A percentile compares a stretch with the other conserved stretches of the same genome.
Evolutionary conservation across 495 filamentous ascomycete species (phyloP).

Genomic region (Pyrenula massariospora): DNA sequence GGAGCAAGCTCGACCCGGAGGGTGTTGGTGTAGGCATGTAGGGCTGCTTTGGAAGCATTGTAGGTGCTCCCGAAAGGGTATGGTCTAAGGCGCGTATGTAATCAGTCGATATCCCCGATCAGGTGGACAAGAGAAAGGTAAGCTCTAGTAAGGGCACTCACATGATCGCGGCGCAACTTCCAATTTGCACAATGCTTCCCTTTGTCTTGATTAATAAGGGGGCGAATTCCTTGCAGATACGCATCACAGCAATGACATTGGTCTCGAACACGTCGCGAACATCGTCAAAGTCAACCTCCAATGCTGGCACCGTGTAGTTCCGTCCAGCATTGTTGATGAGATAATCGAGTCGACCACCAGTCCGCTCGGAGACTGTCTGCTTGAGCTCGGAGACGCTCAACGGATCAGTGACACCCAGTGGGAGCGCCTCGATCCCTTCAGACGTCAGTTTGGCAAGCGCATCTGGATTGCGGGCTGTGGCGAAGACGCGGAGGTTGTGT

Average conservation of each 20-base stretch:
- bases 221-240: slow-evolving; percentile 45
- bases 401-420: slow-evolving; percentile 36
- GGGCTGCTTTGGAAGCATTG: slow-evolving; percentile 52
- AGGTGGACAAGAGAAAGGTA: background rate
- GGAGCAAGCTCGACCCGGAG: slow-evolving; percentile 41
- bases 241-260: slow-evolving; percentile 48
- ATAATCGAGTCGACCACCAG: slow-evolving; percentile 38
- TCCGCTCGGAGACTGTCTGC: slow-evolving; percentile 25
- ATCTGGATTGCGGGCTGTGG: slow-evolving; percentile 21
- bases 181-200: slow-evolving; percentile 52
- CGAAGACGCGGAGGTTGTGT: slow-evolving; percentile 26
- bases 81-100: slow-evolving; percentile 9
- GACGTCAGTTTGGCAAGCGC: slow-evolving; percentile 21
- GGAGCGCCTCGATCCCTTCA: slow-evolving; percentile 40
- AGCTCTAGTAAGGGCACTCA: background rate
- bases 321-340: slow-evolving; percentile 53
- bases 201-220: slow-evolving; percentile 45
- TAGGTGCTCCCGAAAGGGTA: slow-evolving; percentile 47
- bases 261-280: slow-evolving; percentile 39
- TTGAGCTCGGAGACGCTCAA: slow-evolving; percentile 33
- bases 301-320: slow-evolving; percentile 50
- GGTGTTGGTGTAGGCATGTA: slow-evolving; percentile 48
- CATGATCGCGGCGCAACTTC: slow-evolving; percentile 43
- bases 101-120: background rate
- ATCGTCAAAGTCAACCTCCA: slow-evolving; percentile 41